A percentile compares a stretch with the other conserved stretches of the same genome.
Evolutionary conservation across 129 eudicot species (phyloP).

Genomic region (Flaveria trinervia): DNA sequence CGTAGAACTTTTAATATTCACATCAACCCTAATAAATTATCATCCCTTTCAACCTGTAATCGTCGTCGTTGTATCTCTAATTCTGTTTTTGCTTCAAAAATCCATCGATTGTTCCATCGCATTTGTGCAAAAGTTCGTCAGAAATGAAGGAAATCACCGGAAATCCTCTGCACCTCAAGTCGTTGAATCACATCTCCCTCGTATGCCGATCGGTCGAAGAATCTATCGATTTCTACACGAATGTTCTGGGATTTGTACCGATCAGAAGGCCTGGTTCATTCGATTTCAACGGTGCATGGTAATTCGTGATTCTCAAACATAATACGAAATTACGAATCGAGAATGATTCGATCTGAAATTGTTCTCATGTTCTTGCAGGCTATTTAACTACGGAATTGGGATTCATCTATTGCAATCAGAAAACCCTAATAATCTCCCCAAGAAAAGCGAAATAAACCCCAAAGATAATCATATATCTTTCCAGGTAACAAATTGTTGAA

Average conservation of each 20-base stretch:
- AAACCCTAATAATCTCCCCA: constrained; percentile 44
- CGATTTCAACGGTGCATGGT: constrained; percentile 93
- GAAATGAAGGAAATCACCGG: constrained; percentile 56
- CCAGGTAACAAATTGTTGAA: constrained; percentile 50
- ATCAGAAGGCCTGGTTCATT: constrained; percentile 87
- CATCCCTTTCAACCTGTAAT: neutral
- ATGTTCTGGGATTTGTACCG: constrained; percentile 82
- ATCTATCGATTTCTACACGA: constrained; percentile 67
- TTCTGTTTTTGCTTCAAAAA: neutral
- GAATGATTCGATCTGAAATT: neutral
- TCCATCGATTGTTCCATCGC: neutral
- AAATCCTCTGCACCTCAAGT: constrained; percentile 76
- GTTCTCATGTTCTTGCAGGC: constrained; percentile 37
- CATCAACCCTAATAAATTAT: neutral
- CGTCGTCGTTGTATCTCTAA: neutral
- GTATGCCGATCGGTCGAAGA: constrained; percentile 73
- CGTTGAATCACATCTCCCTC: constrained; percentile 82
- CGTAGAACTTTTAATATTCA: neutral
- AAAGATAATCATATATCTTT: constrained; percentile 86
- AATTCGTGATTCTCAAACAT: neutral
- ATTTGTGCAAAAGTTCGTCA: neutral
- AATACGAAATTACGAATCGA: neutral
- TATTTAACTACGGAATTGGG: constrained; percentile 80
- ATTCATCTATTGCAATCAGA: constrained; percentile 80
- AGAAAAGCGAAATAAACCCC: constrained; percentile 77